Percentiles rank a stretch among this genome's conserved stretches.
Evolutionary conservation across 2,329 filamentous ascomycete species (phyloP).

Genomic region (Aspergillus sp.): DNA sequence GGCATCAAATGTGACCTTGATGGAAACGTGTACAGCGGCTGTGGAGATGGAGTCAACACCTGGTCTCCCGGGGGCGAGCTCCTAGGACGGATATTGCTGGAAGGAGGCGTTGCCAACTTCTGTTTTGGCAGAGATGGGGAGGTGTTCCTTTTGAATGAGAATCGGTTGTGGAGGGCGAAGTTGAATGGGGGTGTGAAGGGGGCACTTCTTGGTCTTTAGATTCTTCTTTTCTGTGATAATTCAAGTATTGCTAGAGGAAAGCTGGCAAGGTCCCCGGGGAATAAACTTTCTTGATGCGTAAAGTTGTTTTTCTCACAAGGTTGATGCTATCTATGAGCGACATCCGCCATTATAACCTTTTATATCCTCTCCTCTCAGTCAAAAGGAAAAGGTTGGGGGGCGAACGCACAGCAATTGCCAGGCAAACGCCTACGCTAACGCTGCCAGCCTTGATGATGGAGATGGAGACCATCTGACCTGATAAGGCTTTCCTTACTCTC

Average conservation of each 20-base stretch:
- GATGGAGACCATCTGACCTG: no score
- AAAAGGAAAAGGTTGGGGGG: no score
- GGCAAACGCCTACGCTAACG: no score
- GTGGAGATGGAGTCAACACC: slow-evolving; percentile 56
- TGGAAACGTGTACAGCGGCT: slow-evolving; percentile 58
- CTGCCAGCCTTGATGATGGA: no score
- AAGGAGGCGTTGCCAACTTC: slow-evolving; percentile 51
- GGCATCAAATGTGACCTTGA: slow-evolving; percentile 52
- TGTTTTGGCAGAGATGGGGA: slow-evolving; percentile 45
- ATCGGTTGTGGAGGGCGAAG: slow-evolving; percentile 47
- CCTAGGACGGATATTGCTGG: slow-evolving; percentile 59
- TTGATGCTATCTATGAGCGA: no score
- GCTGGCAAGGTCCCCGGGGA: no score
- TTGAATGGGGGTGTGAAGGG: slow-evolving; percentile 27
- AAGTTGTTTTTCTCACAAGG: no score
- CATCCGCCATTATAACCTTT: no score
- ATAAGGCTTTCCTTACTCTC: no score
- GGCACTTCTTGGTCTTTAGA: slow-evolving; percentile 5
- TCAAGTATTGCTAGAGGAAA: neutral
- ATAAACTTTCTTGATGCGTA: no score
- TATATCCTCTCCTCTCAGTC: no score
- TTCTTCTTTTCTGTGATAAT: neutral
- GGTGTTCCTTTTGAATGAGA: slow-evolving; percentile 42
- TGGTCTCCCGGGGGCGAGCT: slow-evolving; percentile 52
- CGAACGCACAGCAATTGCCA: no score